Base-by-base conservation (phyloP, 2,329 filamentous ascomycete genomes). In the Sporothrix luriei region DNA sequence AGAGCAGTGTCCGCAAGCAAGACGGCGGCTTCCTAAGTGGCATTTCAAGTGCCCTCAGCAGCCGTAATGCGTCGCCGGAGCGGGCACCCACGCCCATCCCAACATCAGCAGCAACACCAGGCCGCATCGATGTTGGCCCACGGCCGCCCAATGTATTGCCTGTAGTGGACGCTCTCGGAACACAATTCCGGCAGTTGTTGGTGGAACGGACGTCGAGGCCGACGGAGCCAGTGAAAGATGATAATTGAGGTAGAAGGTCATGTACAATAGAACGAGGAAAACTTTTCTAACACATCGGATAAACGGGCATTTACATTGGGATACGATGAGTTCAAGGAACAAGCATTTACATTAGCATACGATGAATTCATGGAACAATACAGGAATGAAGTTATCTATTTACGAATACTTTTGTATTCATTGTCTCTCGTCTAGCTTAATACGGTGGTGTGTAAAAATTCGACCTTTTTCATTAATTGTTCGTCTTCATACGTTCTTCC, bases 111-210 rank as follows among this genome's bases (percentile, higher is more conserved):
- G 55, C 65, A 3, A 38, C 62, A 4, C 40, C 48, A 2, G 46
- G 48, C 14, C 54, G 46, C 3, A 14, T 62, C 21, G 51, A 38
- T 14, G 29, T 46, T 1, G 65, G 65, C 1, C 66, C 49, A 13
- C 46, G 46, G 21, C 67, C 67, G n/a, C 70, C 70, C 40, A 57
- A 64, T 11, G 57, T 59, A 19, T n/a, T 29, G 13, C 48, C 64
- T 3, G 70, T 71, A 14, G 51, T 69, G 13, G 62, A 71, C 4
- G 70, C 67, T 16, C 40, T 71, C 46, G 70, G 61, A 4, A 43
- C 26, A 46, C 38, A 26, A 48, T 71, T 71, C 54, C 66, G 55
- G 14, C 26, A 68, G 24, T 24, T 68, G 3, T 16, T 71, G n/a
- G 24, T 68, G 11, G 59, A 68, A n/a, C 59, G 59, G 21, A 48